Percentiles rank a stretch among this genome's conserved stretches.
Conservation (phyloP, 805 yeast genomes). For the Yarrowia bubula region DNA sequence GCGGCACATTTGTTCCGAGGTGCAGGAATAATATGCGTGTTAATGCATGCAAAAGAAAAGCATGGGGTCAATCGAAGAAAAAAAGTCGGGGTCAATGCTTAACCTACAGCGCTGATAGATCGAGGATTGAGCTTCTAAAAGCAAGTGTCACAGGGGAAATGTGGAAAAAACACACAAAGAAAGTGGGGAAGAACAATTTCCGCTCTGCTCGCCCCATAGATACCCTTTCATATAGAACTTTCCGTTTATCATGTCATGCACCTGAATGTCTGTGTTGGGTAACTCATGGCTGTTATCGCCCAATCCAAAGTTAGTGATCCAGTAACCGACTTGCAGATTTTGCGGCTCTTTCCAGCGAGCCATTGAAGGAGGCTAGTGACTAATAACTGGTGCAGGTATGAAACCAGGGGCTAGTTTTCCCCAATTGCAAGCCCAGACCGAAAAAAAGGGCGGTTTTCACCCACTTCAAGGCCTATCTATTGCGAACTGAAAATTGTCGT, state of each 20-base stretch:
- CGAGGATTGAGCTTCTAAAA: too few relatives aligned
- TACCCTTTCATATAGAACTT: background rate
- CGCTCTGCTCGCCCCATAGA: background rate
- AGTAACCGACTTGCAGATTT: constrained; percentile 11
- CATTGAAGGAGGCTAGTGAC: background rate
- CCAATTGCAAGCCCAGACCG: background rate
- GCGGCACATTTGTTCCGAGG: constrained; percentile 4
- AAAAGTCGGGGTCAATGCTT: too few relatives aligned
- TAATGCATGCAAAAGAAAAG: background rate
- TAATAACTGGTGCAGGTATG: background rate
- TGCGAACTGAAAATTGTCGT: background rate
- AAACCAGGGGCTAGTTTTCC: background rate
- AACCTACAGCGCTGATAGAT: too few relatives aligned
- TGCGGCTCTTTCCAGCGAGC: background rate
- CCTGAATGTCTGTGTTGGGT: background rate
- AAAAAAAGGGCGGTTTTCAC: background rate
- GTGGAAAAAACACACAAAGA: background rate
- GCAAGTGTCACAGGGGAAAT: background rate
- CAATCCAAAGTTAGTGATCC: constrained; percentile 13
- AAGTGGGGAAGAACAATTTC: background rate
- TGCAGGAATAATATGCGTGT: background rate
- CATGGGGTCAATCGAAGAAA: background rate
- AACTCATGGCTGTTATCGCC: constrained; percentile 20
- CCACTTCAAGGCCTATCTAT: background rate
- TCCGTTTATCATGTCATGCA: background rate